Conservation (phyloP, 1,139 yeast genomes). For the Magnusiomyces paraingens region DNA sequence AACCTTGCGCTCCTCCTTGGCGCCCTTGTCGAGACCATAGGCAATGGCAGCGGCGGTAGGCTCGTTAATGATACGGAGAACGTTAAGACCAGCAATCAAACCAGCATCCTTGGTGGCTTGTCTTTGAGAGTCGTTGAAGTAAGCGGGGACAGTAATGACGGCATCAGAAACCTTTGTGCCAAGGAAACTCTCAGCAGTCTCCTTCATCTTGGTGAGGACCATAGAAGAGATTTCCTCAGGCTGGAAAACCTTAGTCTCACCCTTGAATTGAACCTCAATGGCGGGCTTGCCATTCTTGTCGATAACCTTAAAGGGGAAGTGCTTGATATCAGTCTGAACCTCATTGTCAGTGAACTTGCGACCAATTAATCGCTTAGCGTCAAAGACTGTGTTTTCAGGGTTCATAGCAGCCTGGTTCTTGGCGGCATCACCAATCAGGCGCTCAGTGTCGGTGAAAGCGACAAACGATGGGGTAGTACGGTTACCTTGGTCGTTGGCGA, state of each 20-base stretch:
- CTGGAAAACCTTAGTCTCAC: constrained; percentile 85
- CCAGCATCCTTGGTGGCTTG: constrained; percentile 51
- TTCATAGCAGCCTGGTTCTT: constrained; percentile 97
- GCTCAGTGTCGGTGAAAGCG: constrained; percentile 92
- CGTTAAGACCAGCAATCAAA: constrained; percentile 92
- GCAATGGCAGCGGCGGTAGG: constrained; percentile 98
- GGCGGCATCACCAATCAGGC: constrained; percentile 98
- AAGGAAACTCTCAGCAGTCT: constrained; percentile 85
- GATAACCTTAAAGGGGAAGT: constrained; percentile 92
- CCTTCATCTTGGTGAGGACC: constrained; percentile 93
- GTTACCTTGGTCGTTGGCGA: constrained; percentile 98
- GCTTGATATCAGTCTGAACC: constrained; percentile 87
- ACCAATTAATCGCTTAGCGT: constrained; percentile 95
- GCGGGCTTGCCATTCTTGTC: constrained; percentile 81
- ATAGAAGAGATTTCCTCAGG: constrained; percentile 94
- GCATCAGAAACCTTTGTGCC: constrained; percentile 83
- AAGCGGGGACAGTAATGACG: constrained; percentile 90
- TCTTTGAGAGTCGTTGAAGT: constrained; percentile 9
- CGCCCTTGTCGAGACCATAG: constrained; percentile 92
- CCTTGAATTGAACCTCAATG: constrained; percentile 89
- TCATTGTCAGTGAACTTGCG: constrained; percentile 83
- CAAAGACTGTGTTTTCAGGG: constrained; percentile 93
- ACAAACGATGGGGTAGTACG: constrained; percentile 97
- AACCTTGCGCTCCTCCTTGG: constrained; percentile 78
- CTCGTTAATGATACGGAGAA: constrained; percentile 89